Evolutionary conservation across 2,329 filamentous ascomycete genomes (phyloP), one percentile per base, ranked within the genome.

Genomic region (Neodidymelliopsis sp.): DNA sequence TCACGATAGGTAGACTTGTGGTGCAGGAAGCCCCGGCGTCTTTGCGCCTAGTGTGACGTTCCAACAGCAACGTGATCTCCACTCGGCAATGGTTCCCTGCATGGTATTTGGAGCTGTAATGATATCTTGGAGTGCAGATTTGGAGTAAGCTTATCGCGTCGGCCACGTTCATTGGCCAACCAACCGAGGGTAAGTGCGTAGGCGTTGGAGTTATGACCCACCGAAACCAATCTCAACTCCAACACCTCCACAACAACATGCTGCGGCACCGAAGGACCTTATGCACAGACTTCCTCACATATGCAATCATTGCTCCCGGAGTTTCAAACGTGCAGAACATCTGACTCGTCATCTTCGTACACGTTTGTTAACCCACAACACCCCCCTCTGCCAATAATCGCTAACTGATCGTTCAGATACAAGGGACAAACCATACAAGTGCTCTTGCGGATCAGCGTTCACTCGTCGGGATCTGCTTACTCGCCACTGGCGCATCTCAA

Each of bases 241-340:
- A 58, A 53, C 46, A 36, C 16, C n/a, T n/a, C n/a, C n/a, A n/a
- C n/a, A n/a, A n/a, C 46, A 48, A 39, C 49, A 54, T 54, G 50
- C 41, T 54, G 30, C 43, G 40, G 46, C 33, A 34, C 37, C 22
- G n/a, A 25, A 35, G 30, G 34, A 33, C 49, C 53, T 55, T 30
- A 67, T 67, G 62, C 59, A 63, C 48, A 56, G 46, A 56, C 57
- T 57, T 29, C 49, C 49, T 36, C 63, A 66, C 44, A 62, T 59
- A 13, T 67, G 63, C 49, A 59, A 39, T 47, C 53, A 65, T 46
- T 67, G 65, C 53, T 60, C 59, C 23, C 51, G 62, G 15, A 54
- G 45, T 37, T 67, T 67, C 60, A 67, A 67, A 35, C 65, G 65
- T 35, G 60, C 63, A 38, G 65, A 69, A 40, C 66, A 67, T 38